phyloP scores from a whole-genome alignment of 164 flowering plant species.

The Kingdonia uniflora region DNA sequence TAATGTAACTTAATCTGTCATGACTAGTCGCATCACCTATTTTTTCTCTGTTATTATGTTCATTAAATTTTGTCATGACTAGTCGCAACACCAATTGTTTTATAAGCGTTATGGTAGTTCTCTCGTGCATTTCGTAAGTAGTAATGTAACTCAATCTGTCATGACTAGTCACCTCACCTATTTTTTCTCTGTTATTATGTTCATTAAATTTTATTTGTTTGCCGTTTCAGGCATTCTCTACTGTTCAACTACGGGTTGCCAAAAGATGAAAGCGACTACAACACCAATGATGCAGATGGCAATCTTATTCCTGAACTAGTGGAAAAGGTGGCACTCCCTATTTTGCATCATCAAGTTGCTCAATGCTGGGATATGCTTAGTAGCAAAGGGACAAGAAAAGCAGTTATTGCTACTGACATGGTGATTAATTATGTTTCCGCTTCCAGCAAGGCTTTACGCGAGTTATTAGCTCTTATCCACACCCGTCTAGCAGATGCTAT shows the following conservation, averaged over 20 bases:
- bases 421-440: constrained; percentile 54
- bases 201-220: neutral
- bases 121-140: too few species aligned
- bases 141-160: too few species aligned
- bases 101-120: too few species aligned
- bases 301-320: constrained; percentile 80
- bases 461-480: constrained; percentile 52
- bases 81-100: too few species aligned
- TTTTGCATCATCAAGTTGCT: constrained; percentile 74
- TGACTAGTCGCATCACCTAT: too few species aligned
- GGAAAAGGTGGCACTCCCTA: constrained; percentile 82
- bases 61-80: neutral
- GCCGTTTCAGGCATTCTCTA: constrained; percentile 60
- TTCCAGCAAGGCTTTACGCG: constrained; percentile 55
- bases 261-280: constrained; percentile 39
- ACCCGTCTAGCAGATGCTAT: constrained; percentile 71
- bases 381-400: constrained; percentile 61
- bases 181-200: neutral
- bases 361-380: constrained; percentile 95
- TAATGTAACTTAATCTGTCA: too few species aligned
- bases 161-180: too few species aligned
- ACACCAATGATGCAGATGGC: constrained; percentile 63
- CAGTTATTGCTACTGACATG: constrained; percentile 67
- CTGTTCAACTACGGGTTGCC: constrained; percentile 70
- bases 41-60: neutral